Conservation (phyloP, 768 basidiomycete genomes). For the Auricularia heimuer region DNA sequence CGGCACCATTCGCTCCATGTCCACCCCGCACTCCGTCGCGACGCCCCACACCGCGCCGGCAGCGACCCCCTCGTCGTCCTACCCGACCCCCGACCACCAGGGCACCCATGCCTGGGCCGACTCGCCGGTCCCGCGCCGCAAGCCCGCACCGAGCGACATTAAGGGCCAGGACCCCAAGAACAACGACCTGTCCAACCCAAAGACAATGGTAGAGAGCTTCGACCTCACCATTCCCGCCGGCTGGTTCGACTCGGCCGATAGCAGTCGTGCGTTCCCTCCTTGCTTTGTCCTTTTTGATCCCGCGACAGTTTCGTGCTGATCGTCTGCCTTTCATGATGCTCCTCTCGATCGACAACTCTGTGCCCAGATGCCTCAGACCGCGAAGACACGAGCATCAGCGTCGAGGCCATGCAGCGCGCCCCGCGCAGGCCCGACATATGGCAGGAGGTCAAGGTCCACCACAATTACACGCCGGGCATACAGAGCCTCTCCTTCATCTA, state of each 20-base stretch:
- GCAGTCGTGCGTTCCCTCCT: neutral
- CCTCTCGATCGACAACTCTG: neutral
- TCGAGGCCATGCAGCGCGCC: constrained; percentile 1
- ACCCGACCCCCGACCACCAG: constrained; percentile 11
- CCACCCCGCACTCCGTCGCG: constrained; percentile 26
- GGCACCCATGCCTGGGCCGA: constrained; percentile 15
- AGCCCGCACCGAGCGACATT: constrained; percentile 26
- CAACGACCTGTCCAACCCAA: constrained; percentile 68
- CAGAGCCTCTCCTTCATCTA: constrained; percentile 28
- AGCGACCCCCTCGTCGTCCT: constrained; percentile 14
- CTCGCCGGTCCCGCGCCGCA: constrained; percentile 12
- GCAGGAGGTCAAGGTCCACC: constrained; percentile 6
- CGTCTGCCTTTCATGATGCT: neutral
- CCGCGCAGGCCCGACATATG: constrained; percentile 3
- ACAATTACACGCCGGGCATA: neutral
- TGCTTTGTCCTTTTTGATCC: neutral
- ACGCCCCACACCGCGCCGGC: constrained; percentile 15
- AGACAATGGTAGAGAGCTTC: constrained; percentile 19
- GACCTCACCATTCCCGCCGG: neutral
- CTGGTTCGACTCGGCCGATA: neutral
- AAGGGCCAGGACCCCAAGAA: constrained; percentile 73
- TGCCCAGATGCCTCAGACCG: neutral
- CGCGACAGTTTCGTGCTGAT: neutral
- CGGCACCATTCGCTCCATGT: constrained; percentile 10
- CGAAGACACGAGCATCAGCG: neutral